A percentile compares a stretch with the other conserved stretches of the same genome.
phyloP scores from a whole-genome alignment of 2,329 filamentous ascomycete species.

The Paraphaeosphaeria minitans region DNA sequence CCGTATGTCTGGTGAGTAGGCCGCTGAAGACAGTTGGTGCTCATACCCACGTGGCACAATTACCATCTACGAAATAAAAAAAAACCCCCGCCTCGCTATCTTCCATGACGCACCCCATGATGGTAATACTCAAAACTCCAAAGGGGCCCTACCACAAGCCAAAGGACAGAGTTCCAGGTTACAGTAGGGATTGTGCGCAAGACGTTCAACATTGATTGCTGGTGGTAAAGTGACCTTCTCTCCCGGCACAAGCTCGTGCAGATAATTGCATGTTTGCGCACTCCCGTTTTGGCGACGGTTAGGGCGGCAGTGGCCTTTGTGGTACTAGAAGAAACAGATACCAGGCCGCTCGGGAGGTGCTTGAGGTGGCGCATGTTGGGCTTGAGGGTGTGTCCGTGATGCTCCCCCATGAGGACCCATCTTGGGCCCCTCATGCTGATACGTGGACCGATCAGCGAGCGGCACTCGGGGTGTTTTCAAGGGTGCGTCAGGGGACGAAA shows the following conservation, averaged over 20 bases:
- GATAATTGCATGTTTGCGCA: conserved; percentile 11
- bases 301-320: conserved; percentile 24
- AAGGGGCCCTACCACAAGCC: not conserved
- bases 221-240: conserved; percentile 20
- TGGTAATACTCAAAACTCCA: not conserved
- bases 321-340: conserved; percentile 34
- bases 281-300: conserved; percentile 2
- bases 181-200: no score
- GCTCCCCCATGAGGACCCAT: no score
- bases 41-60: not conserved
- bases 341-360: conserved; percentile 5
- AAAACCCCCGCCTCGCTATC: not conserved
- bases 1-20: conserved; percentile 37
- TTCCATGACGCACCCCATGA: no score
- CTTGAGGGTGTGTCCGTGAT: not conserved
- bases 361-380: not conserved
- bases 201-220: conserved; percentile 11
- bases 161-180: conserved; percentile 13
- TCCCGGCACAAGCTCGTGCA: conserved; percentile 16
- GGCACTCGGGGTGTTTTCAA: no score
- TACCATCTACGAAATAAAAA: not conserved
- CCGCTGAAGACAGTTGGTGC: not conserved
- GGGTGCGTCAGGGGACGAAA: no score
- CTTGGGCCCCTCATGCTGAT: no score
- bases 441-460: no score